Conservation (phyloP, 1,284 basidiomycete species). For the Malassezia caprae region DNA sequence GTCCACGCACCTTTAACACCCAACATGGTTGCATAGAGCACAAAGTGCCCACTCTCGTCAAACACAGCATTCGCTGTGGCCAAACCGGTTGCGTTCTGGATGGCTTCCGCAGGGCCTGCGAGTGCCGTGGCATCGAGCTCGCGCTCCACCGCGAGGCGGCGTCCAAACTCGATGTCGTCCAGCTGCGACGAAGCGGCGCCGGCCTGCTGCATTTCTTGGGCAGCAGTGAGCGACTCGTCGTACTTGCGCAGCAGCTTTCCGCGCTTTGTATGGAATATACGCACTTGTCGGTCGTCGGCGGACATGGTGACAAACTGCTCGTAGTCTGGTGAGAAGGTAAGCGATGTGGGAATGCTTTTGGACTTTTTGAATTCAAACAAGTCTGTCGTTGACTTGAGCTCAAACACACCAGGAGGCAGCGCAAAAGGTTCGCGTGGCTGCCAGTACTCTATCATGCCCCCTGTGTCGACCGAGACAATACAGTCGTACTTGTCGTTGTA, state of each 20-base stretch:
- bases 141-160: constrained; percentile 78
- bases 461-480: constrained; percentile 86
- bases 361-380: constrained; percentile 98
- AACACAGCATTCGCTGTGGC: constrained; percentile 61
- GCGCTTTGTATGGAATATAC: constrained; percentile 79
- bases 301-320: constrained; percentile 84
- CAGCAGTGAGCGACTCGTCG: constrained; percentile 81
- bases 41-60: constrained; percentile 91
- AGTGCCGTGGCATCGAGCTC: constrained; percentile 69
- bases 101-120: constrained; percentile 50
- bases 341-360: constrained; percentile 68
- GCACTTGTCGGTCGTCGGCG: constrained; percentile 79
- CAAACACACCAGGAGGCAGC: constrained; percentile 65
- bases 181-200: constrained; percentile 79
- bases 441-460: constrained; percentile 96
- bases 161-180: constrained; percentile 99
- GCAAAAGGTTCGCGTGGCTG: constrained; percentile 73
- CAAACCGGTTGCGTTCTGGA: constrained; percentile 26
- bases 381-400: constrained; percentile 81
- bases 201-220: constrained; percentile 70
- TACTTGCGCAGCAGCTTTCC: constrained; percentile 86
- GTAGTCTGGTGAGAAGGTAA: constrained; percentile 79
- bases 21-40: constrained; percentile 82
- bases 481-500: constrained; percentile 82
- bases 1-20: constrained; percentile 75